These are phyloP conservation scores for Haematococcus lacustris DNA, from an alignment of 139 green algal genomes.

Conservation along the genomic window DNA sequence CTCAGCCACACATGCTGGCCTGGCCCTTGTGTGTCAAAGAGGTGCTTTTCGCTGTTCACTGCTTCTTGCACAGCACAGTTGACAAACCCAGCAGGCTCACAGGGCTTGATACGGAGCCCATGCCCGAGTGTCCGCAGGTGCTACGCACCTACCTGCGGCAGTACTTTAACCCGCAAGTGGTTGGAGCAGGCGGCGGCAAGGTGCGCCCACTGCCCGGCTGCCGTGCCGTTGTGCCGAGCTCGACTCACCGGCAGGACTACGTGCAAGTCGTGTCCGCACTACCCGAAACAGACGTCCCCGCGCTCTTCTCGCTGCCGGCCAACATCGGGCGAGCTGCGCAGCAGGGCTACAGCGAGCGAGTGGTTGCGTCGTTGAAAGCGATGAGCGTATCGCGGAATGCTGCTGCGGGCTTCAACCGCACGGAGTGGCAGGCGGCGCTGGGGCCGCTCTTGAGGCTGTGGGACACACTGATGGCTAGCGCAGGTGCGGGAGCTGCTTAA, in stretches of 20 bases:
- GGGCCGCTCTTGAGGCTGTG: slow-evolving; percentile 56
- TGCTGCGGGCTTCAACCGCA: slow-evolving; percentile 31
- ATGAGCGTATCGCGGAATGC: slow-evolving; percentile 22
- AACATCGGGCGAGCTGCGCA: slow-evolving; percentile 63
- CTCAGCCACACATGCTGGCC: no score
- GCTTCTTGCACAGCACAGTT: no score
- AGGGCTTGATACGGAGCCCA: no score
- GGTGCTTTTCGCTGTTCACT: no score
- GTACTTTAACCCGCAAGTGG: slow-evolving; percentile 43
- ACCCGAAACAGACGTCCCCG: slow-evolving; percentile 50
- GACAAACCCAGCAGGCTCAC: no score
- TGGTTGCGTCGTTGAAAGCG: slow-evolving; percentile 35
- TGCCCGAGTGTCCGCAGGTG: no score
- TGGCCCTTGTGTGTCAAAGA: no score
- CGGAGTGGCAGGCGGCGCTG: slow-evolving; percentile 45
- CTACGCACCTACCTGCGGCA: slow-evolving; percentile 50
- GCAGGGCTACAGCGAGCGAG: slow-evolving; percentile 24
- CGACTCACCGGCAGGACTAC: slow-evolving; percentile 29
- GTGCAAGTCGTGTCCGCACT: slow-evolving; percentile 38
- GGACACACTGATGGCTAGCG: slow-evolving; percentile 33
- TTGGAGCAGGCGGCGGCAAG: slow-evolving; percentile 18
- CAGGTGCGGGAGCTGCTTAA: no score
- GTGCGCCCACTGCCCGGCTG: slow-evolving; percentile 42
- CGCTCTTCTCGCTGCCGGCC: slow-evolving; percentile 58
- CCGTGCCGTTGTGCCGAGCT: slow-evolving; percentile 35